These are phyloP conservation scores for Anthracocystis setariae DNA, from an alignment of 1,284 basidiomycete species.

Conservation along the genomic window DNA sequence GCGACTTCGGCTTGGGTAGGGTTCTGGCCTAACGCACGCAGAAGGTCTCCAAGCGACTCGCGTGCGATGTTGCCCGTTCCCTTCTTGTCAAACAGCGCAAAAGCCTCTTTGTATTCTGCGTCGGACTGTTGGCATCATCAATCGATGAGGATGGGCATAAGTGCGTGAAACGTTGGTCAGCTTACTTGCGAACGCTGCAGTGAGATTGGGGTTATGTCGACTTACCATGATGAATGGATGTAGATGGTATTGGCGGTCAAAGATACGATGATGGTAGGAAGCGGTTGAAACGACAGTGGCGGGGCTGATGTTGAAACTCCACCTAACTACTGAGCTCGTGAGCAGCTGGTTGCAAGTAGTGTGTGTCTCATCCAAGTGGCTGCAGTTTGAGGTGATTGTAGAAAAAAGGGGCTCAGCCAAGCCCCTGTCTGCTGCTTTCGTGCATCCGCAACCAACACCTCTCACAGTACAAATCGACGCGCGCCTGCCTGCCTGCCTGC, in stretches of 20 bases:
- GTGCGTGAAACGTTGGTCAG: not conserved
- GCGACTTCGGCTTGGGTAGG: slow-evolving; percentile 96
- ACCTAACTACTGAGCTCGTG: too few species aligned
- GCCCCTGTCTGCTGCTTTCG: slow-evolving; percentile 5
- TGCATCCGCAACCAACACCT: slow-evolving; percentile 14
- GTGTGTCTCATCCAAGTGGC: slow-evolving; percentile 1
- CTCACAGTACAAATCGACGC: not conserved
- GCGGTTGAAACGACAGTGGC: too few species aligned
- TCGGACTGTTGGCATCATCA: slow-evolving; percentile 42
- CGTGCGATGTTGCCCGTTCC: slow-evolving; percentile 88
- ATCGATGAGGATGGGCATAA: not conserved
- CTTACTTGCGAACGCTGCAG: too few species aligned
- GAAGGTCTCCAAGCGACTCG: slow-evolving; percentile 90
- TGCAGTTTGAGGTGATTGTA: not conserved
- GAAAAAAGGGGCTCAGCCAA: slow-evolving; percentile 6
- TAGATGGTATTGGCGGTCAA: not conserved
- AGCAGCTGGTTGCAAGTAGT: not conserved
- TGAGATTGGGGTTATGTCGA: not conserved
- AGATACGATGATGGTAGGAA: too few species aligned
- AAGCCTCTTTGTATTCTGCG: slow-evolving; percentile 80
- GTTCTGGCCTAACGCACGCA: slow-evolving; percentile 95
- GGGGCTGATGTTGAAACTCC: too few species aligned
- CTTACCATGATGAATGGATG: slow-evolving; percentile 17
- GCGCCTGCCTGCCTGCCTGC: not conserved
- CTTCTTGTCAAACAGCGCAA: slow-evolving; percentile 96